Conservation (phyloP, 2,329 filamentous ascomycete species). For the Venturia asperata region DNA sequence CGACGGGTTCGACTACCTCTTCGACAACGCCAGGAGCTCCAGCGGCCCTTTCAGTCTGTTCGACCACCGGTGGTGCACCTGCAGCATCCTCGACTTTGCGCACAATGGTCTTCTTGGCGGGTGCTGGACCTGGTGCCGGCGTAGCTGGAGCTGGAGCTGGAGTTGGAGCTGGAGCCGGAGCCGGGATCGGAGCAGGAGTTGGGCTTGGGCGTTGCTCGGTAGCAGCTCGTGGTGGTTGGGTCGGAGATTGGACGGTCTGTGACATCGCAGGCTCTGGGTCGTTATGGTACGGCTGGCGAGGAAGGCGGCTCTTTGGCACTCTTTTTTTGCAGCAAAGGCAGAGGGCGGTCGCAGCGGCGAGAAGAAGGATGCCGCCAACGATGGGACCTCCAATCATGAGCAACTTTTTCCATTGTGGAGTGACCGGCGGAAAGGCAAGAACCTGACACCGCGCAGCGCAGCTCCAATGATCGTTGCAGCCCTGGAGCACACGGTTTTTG, state of each 20-base stretch:
- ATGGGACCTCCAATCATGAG: neutral
- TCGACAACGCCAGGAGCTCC: neutral
- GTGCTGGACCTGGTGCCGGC: neutral
- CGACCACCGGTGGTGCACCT: neutral
- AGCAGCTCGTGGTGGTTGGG: neutral
- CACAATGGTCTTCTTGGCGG: neutral
- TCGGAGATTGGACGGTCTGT: neutral
- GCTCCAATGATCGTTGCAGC: neutral
- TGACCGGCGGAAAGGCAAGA: neutral
- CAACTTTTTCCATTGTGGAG: neutral
- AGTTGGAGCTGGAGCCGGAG: neutral
- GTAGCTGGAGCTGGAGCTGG: too few relatives aligned
- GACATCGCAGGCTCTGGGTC: neutral
- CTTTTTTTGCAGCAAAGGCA: neutral
- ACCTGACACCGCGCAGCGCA: neutral
- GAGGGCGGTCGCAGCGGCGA: neutral
- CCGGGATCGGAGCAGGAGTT: neutral
- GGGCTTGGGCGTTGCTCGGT: neutral
- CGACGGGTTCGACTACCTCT: neutral
- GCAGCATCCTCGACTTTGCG: neutral
- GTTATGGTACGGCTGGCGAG: neutral
- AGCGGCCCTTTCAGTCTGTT: neutral
- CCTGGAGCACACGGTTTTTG: neutral
- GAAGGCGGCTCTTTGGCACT: neutral
- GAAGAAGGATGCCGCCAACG: neutral